Evolutionary conservation across 768 basidiomycete species (phyloP).

Genomic region (Epithele typhae): DNA sequence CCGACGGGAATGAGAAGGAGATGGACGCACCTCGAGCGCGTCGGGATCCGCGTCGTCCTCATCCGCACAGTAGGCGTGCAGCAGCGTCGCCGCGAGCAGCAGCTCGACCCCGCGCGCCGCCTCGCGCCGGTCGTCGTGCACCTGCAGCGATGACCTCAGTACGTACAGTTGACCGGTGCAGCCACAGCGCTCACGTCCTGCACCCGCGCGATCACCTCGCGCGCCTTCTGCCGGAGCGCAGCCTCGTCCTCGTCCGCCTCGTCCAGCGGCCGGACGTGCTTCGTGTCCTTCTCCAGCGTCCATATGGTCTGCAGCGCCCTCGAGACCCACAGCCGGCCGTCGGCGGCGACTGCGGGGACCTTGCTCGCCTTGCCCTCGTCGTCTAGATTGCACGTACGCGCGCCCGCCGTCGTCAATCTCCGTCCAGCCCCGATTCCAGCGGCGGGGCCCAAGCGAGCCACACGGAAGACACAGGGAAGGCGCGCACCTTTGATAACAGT

Average conservation of each 20-base stretch:
- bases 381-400: not conserved
- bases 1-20: conserved; percentile 1
- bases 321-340: conserved; percentile 79
- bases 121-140: conserved; percentile 42
- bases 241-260: conserved; percentile 54
- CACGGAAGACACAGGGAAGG: not conserved
- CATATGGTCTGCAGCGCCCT: conserved; percentile 56
- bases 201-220: conserved; percentile 38
- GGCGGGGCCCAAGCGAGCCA: not conserved
- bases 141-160: conserved; percentile 21
- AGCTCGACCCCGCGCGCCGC: conserved; percentile 66
- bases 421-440: not conserved
- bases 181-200: conserved; percentile 34
- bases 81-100: conserved; percentile 61
- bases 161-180: not conserved
- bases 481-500: conserved; percentile 46
- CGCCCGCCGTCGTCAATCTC: not conserved
- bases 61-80: conserved; percentile 69
- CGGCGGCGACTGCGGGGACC: conserved; percentile 55
- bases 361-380: conserved; percentile 51
- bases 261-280: conserved; percentile 54
- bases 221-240: conserved; percentile 42
- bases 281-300: conserved; percentile 57
- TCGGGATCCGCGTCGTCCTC: conserved; percentile 47
- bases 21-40: conserved; percentile 52